Percentiles rank a stretch among this genome's conserved stretches.
Conservation (phyloP, 257 asterid genomes). For the Solanum pennellii region DNA sequence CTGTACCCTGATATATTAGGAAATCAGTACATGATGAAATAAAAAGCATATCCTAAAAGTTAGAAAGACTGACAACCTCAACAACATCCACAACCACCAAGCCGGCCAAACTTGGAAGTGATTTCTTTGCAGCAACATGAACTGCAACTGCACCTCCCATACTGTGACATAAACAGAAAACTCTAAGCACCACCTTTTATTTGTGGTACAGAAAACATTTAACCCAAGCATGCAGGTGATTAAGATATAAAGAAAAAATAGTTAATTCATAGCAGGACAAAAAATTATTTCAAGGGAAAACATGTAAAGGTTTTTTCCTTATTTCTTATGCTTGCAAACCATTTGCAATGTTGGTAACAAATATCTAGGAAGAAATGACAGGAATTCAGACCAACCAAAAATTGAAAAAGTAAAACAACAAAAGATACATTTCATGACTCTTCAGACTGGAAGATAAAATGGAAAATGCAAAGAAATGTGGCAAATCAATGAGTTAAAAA, state of each 20-base stretch:
- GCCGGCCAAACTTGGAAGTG: constrained; percentile 70
- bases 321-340: background rate
- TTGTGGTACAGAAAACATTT: background rate
- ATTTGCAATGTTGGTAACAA: background rate
- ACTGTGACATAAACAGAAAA: constrained; percentile 22
- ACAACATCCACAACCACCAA: constrained; percentile 94
- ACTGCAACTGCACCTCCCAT: constrained; percentile 96
- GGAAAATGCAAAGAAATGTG: background rate
- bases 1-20: constrained; percentile 71
- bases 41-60: background rate
- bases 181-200: background rate
- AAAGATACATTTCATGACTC: background rate
- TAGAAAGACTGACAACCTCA: constrained; percentile 44
- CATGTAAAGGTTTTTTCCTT: background rate
- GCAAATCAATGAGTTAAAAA: background rate
- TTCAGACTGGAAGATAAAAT: background rate
- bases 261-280: background rate
- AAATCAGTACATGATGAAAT: background rate
- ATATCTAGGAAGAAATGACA: background rate
- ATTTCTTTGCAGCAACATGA: constrained; percentile 79
- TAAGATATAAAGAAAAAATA: background rate
- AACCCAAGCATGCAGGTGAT: background rate
- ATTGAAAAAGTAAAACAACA: background rate
- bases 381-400: background rate
- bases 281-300: background rate